Evolutionary conservation across 2,329 filamentous ascomycete species (phyloP).

Genomic region (Chaetomiaceae sp.): DNA sequence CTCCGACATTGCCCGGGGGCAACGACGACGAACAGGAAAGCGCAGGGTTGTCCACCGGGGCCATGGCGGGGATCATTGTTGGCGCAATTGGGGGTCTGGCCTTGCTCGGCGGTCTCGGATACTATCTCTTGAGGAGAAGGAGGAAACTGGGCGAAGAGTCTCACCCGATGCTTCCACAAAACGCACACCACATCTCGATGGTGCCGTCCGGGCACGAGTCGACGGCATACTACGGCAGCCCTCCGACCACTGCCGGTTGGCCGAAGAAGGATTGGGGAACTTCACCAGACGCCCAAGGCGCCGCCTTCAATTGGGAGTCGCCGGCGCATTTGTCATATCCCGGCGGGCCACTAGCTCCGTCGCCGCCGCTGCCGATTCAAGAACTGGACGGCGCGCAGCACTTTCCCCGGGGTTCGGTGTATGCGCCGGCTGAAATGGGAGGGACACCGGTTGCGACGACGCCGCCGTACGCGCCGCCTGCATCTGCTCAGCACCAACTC

Average conservation of each 20-base stretch:
- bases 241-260: conserved; percentile 15
- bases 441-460: conserved; percentile 18
- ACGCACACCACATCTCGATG: not conserved
- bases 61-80: conserved; percentile 30
- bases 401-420: conserved; percentile 1
- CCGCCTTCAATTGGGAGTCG: conserved; percentile 29
- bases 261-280: conserved; percentile 21
- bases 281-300: conserved; percentile 15
- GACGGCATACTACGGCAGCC: conserved; percentile 15
- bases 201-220: not conserved
- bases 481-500: not conserved
- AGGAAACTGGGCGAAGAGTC: conserved; percentile 28
- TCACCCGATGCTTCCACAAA: conserved; percentile 30
- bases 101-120: conserved; percentile 18
- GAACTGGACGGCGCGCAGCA: conserved; percentile 20
- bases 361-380: conserved; percentile 15
- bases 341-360: conserved; percentile 4
- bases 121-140: conserved; percentile 27
- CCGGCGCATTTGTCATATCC: conserved; percentile 23
- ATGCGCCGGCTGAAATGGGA: conserved; percentile 29
- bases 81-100: conserved; percentile 24
- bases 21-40: conserved; percentile 1
- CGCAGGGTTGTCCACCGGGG: conserved; percentile 24
- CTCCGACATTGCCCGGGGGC: conserved; percentile 1
- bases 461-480: not conserved